phyloP scores from a whole-genome alignment of 2,329 filamentous ascomycete genomes.

The Fusarium metavorans region DNA sequence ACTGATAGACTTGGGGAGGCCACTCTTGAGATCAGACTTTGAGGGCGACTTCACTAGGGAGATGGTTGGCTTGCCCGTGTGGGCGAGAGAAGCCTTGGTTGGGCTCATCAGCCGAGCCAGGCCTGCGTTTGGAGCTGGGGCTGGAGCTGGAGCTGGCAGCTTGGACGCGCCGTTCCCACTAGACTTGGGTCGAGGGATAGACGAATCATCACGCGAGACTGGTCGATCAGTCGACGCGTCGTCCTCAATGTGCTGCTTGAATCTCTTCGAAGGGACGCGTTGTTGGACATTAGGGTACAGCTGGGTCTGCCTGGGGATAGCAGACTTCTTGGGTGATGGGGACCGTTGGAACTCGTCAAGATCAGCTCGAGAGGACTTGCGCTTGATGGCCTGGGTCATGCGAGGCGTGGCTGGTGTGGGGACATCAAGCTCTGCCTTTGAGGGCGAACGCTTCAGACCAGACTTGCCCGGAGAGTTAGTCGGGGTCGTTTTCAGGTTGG shows the following conservation, averaged over 20 bases:
- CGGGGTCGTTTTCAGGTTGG: constrained; percentile 53
- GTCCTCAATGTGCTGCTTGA: constrained; percentile 74
- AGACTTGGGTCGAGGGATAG: constrained; percentile 62
- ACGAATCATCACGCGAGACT: constrained; percentile 62
- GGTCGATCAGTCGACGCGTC: constrained; percentile 77
- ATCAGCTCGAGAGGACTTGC: constrained; percentile 45
- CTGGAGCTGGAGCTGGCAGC: constrained; percentile 51
- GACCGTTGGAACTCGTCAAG: constrained; percentile 49
- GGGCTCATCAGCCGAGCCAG: constrained; percentile 77
- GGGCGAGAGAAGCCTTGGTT: constrained; percentile 75
- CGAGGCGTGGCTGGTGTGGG: constrained; percentile 57
- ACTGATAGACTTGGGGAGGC: constrained; percentile 64
- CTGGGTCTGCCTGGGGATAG: constrained; percentile 27
- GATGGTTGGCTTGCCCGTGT: constrained; percentile 44
- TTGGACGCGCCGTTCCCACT: constrained; percentile 38
- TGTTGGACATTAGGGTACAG: constrained; percentile 39
- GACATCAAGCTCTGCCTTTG: constrained; percentile 67
- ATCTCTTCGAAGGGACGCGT: constrained; percentile 72
- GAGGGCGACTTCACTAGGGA: constrained; percentile 56
- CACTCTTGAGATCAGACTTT: constrained; percentile 56
- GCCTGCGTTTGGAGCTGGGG: constrained; percentile 60
- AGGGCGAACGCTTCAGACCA: constrained; percentile 64
- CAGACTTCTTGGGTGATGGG: constrained; percentile 45
- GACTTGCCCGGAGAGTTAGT: constrained; percentile 48
- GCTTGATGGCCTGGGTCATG: constrained; percentile 53